These are phyloP conservation scores for Cucurbita argyrosperma DNA, from an alignment of 306 rosid species.

Conservation along the genomic window DNA sequence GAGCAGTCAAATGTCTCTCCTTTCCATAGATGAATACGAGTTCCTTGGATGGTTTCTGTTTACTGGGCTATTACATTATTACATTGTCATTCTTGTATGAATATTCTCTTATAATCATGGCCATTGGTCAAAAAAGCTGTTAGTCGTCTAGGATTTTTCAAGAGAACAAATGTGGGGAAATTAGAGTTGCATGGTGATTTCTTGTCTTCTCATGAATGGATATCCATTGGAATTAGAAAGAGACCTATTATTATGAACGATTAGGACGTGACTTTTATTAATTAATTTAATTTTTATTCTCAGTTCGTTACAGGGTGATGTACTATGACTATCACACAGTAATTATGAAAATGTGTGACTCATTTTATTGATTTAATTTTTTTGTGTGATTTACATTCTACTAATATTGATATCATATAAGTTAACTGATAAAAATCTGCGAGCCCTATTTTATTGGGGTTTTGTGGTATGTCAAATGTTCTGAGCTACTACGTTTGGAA, in stretches of 20 bases:
- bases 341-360: not conserved
- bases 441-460: not conserved
- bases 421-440: not conserved
- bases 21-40: not conserved
- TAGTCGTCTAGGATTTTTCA: not conserved
- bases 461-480: not conserved
- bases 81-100: no score
- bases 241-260: not conserved
- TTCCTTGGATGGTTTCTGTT: no score
- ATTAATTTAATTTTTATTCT: no score
- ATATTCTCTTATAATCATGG: not conserved
- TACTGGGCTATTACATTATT: no score
- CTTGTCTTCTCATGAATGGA: not conserved
- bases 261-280: not conserved
- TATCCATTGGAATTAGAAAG: not conserved
- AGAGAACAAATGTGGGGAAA: not conserved
- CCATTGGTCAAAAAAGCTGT: not conserved
- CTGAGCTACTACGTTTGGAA: conserved; percentile 3
- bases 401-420: not conserved
- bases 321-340: not conserved
- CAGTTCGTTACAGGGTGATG: not conserved
- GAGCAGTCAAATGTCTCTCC: not conserved
- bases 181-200: not conserved
- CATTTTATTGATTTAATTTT: not conserved
- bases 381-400: not conserved